A percentile compares a stretch with the other conserved stretches of the same genome.
phyloP scores from a whole-genome alignment of 192 early-diverging fungal species.

The Dimargaris cristalligena region DNA sequence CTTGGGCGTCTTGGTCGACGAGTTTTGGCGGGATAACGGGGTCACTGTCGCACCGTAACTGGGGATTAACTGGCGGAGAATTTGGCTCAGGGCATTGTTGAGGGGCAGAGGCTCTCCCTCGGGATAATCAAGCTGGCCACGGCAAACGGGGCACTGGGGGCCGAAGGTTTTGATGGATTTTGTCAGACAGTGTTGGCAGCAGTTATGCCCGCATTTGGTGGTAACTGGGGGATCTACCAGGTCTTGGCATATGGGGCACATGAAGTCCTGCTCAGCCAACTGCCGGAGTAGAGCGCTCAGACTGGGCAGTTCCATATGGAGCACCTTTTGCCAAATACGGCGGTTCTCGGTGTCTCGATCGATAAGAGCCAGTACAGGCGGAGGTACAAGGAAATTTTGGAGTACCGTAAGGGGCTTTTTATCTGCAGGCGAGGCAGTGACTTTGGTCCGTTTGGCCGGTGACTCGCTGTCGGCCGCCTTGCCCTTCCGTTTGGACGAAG shows the following conservation, averaged over 20 bases:
- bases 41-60: too few relatives aligned
- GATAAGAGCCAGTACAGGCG: conserved; percentile 17
- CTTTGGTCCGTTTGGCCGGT: not conserved
- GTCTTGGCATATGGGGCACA: conserved; percentile 26
- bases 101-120: not conserved
- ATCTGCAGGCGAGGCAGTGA: too few relatives aligned
- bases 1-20: too few relatives aligned
- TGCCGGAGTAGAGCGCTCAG: conserved; percentile 18
- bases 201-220: conserved; percentile 24
- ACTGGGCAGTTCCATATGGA: conserved; percentile 9
- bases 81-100: conserved; percentile 20
- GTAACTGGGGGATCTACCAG: conserved; percentile 23
- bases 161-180: conserved; percentile 19
- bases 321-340: conserved; percentile 19
- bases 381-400: conserved; percentile 12
- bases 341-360: conserved; percentile 20
- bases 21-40: too few relatives aligned
- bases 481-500: not conserved
- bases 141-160: conserved; percentile 21
- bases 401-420: conserved; percentile 6
- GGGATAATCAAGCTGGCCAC: not conserved
- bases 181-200: conserved; percentile 20
- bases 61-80: conserved; percentile 21
- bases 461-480: not conserved
- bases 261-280: conserved; percentile 16